Evolutionary conservation across 2,329 filamentous ascomycete genomes (phyloP).

Genomic region (Paracoccidioides lutzii): DNA sequence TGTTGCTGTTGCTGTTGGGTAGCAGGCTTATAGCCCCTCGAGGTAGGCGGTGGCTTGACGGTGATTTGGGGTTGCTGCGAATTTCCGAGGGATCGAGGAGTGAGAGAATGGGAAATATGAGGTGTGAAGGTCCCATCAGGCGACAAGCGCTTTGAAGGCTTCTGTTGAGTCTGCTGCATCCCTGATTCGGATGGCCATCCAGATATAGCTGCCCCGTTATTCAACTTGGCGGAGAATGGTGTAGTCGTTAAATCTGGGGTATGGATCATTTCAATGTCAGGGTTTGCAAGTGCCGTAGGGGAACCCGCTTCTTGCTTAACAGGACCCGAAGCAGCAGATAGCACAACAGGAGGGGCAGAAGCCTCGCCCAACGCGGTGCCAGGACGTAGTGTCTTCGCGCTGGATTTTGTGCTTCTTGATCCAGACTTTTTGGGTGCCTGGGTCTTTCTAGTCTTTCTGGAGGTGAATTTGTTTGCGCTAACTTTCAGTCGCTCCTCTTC

Average conservation of each 20-base stretch:
- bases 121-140: neutral
- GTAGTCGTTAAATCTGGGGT: neutral
- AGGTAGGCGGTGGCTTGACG: constrained; percentile 20
- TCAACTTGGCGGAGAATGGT: neutral
- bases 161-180: neutral
- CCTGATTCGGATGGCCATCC: neutral
- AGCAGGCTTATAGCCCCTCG: constrained; percentile 16
- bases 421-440: constrained; percentile 24
- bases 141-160: neutral
- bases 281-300: neutral
- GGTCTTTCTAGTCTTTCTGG: constrained; percentile 14
- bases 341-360: neutral
- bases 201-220: too few relatives aligned
- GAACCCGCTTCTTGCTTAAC: neutral
- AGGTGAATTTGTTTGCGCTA: constrained; percentile 6
- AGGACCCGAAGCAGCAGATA: neutral
- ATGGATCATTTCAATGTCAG: neutral
- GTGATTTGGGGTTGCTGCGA: constrained; percentile 11
- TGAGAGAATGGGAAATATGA: constrained; percentile 7
- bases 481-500: constrained; percentile 35
- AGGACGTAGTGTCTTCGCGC: neutral
- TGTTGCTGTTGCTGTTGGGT: constrained; percentile 9
- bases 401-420: constrained; percentile 1
- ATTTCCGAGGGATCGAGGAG: constrained; percentile 1
- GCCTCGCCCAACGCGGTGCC: neutral